Conservation (phyloP, 805 yeast genomes). For the Myxozyma mucilagina region DNA sequence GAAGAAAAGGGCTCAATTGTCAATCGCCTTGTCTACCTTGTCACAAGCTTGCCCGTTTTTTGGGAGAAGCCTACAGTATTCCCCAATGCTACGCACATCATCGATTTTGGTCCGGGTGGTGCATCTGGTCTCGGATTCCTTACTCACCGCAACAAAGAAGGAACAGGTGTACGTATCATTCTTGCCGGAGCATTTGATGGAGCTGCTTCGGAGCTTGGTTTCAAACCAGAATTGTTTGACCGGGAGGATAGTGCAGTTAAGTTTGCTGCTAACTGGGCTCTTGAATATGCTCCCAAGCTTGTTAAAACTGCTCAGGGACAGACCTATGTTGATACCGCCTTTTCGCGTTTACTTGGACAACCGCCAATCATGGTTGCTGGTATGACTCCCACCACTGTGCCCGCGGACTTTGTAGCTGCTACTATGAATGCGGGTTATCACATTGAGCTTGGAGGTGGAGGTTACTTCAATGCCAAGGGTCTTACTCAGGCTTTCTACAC, state of each 20-base stretch:
- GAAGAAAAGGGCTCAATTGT: conserved; percentile 52
- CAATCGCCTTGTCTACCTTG: conserved; percentile 73
- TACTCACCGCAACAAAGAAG: conserved; percentile 97
- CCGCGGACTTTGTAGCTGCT: conserved; percentile 91
- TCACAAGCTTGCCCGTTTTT: conserved; percentile 84
- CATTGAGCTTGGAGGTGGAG: conserved; percentile 99
- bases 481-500: conserved; percentile 75
- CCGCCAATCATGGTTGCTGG: conserved; percentile 98
- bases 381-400: conserved; percentile 98
- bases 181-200: conserved; percentile 88
- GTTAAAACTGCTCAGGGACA: conserved; percentile 65
- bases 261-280: conserved; percentile 88
- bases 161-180: conserved; percentile 93
- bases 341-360: conserved; percentile 85
- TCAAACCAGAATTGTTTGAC: conserved; percentile 92
- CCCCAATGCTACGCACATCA: conserved; percentile 68
- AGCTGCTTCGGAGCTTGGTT: conserved; percentile 80
- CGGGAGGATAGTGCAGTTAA: conserved; percentile 62
- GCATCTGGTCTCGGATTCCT: conserved; percentile 93
- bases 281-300: conserved; percentile 82
- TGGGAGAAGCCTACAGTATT: conserved; percentile 92
- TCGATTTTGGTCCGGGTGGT: conserved; percentile 99
- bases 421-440: conserved; percentile 95
- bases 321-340: conserved; percentile 87
- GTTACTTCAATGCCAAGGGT: conserved; percentile 74